Evolutionary conservation across 2,329 filamentous ascomycete species (phyloP), one percentile per base, ranked within the genome.

Genomic region (Xylaria sp.): DNA sequence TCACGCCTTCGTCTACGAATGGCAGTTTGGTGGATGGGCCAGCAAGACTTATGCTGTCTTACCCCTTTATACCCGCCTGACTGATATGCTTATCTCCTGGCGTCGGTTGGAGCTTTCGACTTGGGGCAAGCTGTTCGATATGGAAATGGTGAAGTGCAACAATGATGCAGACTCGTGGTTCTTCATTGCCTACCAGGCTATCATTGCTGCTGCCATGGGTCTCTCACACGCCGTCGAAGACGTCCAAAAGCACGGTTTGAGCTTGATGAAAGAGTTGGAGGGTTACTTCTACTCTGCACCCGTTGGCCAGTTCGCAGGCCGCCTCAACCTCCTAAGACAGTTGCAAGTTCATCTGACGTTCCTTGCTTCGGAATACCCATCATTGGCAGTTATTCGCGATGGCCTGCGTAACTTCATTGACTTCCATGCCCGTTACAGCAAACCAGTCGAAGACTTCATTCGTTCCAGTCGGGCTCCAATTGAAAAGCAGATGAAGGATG

Each of bases 401-500:
- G 87, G 89, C 0, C 74, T 97, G 0, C 74, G 80, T 30, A 95
- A 95, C 68, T 91, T 97, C 71, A 80, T 96, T 57, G 74, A 79
- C 6, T 90, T 91, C 71, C 95, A 90, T 73, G 75, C 79, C 39
- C 85, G 90, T 37, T 96, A 90, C 68, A 83, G 88, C 69, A 78
- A 80, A 59, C 76, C 83, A 4, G 84, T 92, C 6, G 76, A 80
- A 10, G 87, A 91, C 62, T 76, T 80, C 1, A 81, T 97, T 42
- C 76, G 77, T 18, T 84, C 83, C 50, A 89, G 87, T n/a, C 85
- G 91, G 58, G 77, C 80, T 5, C 80, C 82, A 0, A 80, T 97
- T n/a, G 93, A 97, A 72, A 96, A 92, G 74, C 86, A 91, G 59
- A 91, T 97, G 82, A 93, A 89, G 71, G 90, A 97, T 67, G 87